These are phyloP conservation scores for Nyssa sinensis DNA, from an alignment of 148 eudicot species.

Conservation along the genomic window DNA sequence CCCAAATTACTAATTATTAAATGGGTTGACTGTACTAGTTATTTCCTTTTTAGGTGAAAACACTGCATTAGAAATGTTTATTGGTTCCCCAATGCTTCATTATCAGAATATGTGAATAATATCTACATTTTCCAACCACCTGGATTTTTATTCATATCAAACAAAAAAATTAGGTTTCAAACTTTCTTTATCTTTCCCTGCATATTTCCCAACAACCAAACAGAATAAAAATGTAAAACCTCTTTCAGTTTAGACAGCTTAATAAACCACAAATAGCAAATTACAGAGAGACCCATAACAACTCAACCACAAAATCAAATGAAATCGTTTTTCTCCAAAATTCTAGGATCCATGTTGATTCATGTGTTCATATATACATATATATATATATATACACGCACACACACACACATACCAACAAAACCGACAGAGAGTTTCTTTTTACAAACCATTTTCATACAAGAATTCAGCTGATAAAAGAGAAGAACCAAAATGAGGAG, in stretches of 20 bases:
- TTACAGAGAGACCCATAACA: background rate
- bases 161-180: background rate
- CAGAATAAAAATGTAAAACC: background rate
- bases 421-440: background rate
- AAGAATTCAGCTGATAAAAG: background rate
- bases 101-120: background rate
- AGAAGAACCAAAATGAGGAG: background rate
- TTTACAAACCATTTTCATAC: background rate
- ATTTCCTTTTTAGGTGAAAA: no score
- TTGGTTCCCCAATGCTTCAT: background rate
- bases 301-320: no score
- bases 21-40: no score
- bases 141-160: background rate
- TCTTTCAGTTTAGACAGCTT: constrained; percentile 3
- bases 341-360: no score
- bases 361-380: background rate
- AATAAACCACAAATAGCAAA: background rate
- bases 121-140: background rate
- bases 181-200: background rate
- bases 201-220: background rate
- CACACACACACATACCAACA: no score
- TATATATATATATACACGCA: no score
- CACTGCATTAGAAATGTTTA: no score
- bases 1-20: no score
- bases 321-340: no score